phyloP scores from a whole-genome alignment of 495 filamentous ascomycete species.

The Tuber brumale region DNA sequence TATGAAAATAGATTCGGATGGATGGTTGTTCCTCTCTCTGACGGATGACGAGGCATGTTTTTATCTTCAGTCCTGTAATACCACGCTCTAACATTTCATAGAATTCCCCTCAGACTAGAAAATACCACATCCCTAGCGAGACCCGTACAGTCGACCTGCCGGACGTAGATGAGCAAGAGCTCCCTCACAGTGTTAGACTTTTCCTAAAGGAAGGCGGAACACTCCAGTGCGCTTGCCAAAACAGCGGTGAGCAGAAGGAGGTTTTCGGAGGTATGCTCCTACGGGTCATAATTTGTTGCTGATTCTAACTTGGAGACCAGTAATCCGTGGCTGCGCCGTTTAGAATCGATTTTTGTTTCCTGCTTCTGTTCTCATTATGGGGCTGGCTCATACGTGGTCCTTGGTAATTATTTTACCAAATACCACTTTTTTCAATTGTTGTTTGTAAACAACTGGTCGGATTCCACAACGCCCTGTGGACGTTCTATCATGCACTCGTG shows the following conservation, averaged over 20 bases:
- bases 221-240: constrained; percentile 41
- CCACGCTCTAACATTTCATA: constrained; percentile 15
- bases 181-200: constrained; percentile 40
- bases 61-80: neutral
- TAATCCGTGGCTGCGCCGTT: constrained; percentile 31
- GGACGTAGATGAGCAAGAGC: constrained; percentile 42
- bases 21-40: constrained; percentile 39
- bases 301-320: constrained; percentile 10
- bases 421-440: neutral
- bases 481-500: constrained; percentile 3
- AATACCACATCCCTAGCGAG: constrained; percentile 38
- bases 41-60: constrained; percentile 39
- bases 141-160: constrained; percentile 37
- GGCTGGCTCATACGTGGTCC: neutral
- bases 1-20: constrained; percentile 39
- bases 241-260: constrained; percentile 40
- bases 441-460: neutral
- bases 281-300: neutral
- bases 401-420: constrained; percentile 22
- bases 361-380: constrained; percentile 6
- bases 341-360: constrained; percentile 19
- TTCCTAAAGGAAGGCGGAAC: constrained; percentile 38
- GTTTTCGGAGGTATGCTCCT: constrained; percentile 27
- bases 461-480: neutral
- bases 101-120: constrained; percentile 37